These are phyloP conservation scores for Chrysoporthe austroafricana DNA, from an alignment of 2,329 filamentous ascomycete species.

Conservation along the genomic window DNA sequence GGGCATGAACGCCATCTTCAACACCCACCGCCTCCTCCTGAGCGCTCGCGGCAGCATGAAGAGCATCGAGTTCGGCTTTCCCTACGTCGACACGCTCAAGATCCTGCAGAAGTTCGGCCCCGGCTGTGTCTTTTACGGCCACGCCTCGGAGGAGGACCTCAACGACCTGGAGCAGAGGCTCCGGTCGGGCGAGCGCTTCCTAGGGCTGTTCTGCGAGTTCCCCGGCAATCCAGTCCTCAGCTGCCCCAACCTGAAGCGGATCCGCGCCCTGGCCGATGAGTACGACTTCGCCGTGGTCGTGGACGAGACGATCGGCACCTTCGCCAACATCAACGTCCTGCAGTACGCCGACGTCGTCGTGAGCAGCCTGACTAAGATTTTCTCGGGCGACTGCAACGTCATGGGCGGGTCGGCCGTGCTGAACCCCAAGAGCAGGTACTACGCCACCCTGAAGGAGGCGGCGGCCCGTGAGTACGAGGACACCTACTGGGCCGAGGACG, in stretches of 20 bases:
- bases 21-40: constrained; percentile 76
- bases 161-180: constrained; percentile 80
- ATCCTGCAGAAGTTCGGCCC: constrained; percentile 93
- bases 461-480: constrained; percentile 76
- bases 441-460: constrained; percentile 67
- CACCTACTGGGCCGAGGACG: constrained; percentile 92
- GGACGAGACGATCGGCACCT: constrained; percentile 96
- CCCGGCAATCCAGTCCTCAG: constrained; percentile 88
- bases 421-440: constrained; percentile 71
- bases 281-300: constrained; percentile 91
- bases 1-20: constrained; percentile 96
- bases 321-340: constrained; percentile 92
- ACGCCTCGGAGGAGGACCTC: constrained; percentile 75
- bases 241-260: constrained; percentile 82
- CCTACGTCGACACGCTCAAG: constrained; percentile 96
- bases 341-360: constrained; percentile 89
- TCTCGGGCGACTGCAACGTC: constrained; percentile 96
- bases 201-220: constrained; percentile 92
- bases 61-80: constrained; percentile 94
- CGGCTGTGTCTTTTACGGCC: constrained; percentile 85
- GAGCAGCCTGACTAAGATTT: constrained; percentile 94
- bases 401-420: constrained; percentile 83
- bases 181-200: constrained; percentile 71
- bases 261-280: constrained; percentile 75
- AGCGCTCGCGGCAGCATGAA: constrained; percentile 65